Conservation (phyloP, 1,284 basidiomycete species). For the Trichosporon ovoides region DNA sequence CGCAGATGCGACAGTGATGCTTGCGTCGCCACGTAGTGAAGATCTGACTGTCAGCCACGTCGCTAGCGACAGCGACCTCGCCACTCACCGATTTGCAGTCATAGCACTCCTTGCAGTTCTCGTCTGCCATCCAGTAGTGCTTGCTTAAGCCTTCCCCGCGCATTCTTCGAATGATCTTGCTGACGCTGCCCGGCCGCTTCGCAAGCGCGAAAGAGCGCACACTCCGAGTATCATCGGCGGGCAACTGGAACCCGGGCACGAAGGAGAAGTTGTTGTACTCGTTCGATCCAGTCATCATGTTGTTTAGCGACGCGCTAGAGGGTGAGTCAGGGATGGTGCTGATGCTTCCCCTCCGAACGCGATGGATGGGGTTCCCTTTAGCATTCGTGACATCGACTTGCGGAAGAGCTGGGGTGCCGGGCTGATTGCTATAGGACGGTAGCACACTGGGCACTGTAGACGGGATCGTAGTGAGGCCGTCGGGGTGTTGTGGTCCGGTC, state of each 20-base stretch:
- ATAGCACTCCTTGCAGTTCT: constrained; percentile 90
- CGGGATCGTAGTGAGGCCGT: background rate
- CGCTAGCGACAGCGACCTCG: no score
- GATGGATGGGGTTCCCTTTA: constrained; percentile 12
- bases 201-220: constrained; percentile 46
- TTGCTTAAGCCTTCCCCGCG: constrained; percentile 62
- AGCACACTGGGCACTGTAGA: background rate
- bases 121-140: constrained; percentile 98
- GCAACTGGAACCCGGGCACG: constrained; percentile 47
- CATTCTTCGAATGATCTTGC: constrained; percentile 79
- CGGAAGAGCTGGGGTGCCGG: constrained; percentile 6
- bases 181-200: constrained; percentile 71
- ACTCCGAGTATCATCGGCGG: constrained; percentile 43
- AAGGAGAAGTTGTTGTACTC: constrained; percentile 37
- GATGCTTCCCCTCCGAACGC: constrained; percentile 37
- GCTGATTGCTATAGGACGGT: background rate
- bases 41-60: constrained; percentile 58
- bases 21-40: constrained; percentile 90
- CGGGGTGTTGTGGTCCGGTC: constrained; percentile 21
- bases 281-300: constrained; percentile 39
- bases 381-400: constrained; percentile 15
- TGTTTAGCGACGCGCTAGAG: constrained; percentile 39
- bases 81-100: constrained; percentile 61
- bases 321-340: constrained; percentile 46
- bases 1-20: constrained; percentile 91